A percentile compares a stretch with the other conserved stretches of the same genome.
Evolutionary conservation across 2,329 filamentous ascomycete species (phyloP).

Genomic region (Alternaria tenuissima): DNA sequence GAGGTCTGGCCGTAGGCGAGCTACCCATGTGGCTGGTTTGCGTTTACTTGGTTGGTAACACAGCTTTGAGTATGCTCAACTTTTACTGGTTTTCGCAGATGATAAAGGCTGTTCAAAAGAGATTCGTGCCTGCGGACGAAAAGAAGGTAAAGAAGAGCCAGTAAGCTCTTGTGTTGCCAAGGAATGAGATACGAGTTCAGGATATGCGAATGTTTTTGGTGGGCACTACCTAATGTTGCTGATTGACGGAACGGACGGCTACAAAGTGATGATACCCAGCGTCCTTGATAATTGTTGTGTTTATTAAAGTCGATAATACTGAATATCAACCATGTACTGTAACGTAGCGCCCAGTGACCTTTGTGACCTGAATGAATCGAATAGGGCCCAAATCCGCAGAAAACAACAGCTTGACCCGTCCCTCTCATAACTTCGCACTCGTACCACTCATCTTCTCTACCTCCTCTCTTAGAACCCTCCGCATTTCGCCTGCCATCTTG

Average conservation of each 20-base stretch:
- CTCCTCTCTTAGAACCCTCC: constrained; percentile 52
- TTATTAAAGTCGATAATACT: neutral
- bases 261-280: constrained; percentile 10
- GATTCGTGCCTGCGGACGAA: constrained; percentile 64
- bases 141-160: constrained; percentile 32
- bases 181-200: neutral
- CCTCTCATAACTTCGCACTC: constrained; percentile 14
- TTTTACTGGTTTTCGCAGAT: constrained; percentile 88
- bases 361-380: neutral
- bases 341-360: neutral
- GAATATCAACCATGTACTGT: neutral
- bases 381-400: neutral
- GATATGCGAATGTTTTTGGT: neutral
- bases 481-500: constrained; percentile 63
- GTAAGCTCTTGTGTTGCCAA: neutral
- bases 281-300: neutral
- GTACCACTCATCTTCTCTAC: constrained; percentile 33
- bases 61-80: constrained; percentile 77
- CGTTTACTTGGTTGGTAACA: constrained; percentile 74
- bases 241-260: neutral
- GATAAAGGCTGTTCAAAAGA: constrained; percentile 79
- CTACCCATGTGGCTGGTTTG: constrained; percentile 74
- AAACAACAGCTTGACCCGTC: neutral
- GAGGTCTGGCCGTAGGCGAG: constrained; percentile 34
- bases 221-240: neutral